Percentiles rank a stretch among this genome's conserved stretches.
phyloP scores from a whole-genome alignment of 2,329 filamentous ascomycete species.

The Scopulariopsis brevicaulis region DNA sequence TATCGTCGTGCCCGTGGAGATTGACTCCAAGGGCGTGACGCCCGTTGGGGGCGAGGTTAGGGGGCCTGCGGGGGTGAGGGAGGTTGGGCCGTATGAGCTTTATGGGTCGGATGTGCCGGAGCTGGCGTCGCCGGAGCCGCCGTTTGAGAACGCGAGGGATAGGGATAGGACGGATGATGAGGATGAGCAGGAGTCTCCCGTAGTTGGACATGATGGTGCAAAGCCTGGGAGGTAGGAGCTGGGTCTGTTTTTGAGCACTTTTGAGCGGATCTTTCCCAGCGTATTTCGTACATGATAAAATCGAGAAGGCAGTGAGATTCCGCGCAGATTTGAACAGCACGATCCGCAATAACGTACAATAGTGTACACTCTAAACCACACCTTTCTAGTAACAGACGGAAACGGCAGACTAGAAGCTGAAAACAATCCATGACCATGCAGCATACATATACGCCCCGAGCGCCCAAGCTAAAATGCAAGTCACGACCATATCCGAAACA shows the following conservation, averaged over 20 bases:
- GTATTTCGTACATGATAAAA: no score
- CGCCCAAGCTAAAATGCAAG: background rate
- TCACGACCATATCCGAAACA: background rate
- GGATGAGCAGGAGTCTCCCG: background rate
- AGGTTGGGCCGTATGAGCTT: slow-evolving; percentile 28
- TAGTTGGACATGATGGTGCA: background rate
- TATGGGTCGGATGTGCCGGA: slow-evolving; percentile 22
- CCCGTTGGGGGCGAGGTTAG: background rate
- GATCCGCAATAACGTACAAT: no score
- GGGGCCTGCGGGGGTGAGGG: slow-evolving; percentile 11
- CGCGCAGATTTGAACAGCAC: no score
- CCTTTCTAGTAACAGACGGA: background rate
- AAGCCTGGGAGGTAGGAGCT: no score
- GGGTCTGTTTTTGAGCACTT: no score
- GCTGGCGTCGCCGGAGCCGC: slow-evolving; percentile 7
- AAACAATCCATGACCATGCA: background rate
- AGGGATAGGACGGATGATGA: background rate
- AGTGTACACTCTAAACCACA: no score
- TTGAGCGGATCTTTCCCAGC: no score
- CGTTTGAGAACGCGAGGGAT: background rate
- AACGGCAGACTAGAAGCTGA: background rate
- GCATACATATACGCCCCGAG: background rate
- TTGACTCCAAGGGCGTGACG: slow-evolving; percentile 24
- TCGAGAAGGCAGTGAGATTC: no score
- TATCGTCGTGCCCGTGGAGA: slow-evolving; percentile 41